Evolutionary conservation across 1,284 basidiomycete species (phyloP).

Genomic region (Fomitopsis betulina): DNA sequence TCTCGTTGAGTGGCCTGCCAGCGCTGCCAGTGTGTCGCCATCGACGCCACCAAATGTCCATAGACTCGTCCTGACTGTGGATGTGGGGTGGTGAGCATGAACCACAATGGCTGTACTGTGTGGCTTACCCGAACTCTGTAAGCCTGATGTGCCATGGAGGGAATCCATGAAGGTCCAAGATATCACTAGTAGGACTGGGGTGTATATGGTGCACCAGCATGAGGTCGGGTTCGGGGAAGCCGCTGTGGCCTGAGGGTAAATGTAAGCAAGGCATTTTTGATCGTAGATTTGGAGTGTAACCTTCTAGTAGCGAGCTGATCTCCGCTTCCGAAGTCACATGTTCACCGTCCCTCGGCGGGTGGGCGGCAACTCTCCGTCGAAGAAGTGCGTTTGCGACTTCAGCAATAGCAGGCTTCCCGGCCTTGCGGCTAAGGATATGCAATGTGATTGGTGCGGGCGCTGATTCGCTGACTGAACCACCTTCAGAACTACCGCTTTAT

Average conservation of each 20-base stretch:
- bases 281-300: conserved; percentile 29
- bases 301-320: conserved; percentile 53
- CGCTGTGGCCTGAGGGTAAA: conserved; percentile 31
- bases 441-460: conserved; percentile 20
- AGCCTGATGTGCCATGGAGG: conserved; percentile 77
- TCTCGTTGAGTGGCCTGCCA: conserved; percentile 39
- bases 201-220: conserved; percentile 64
- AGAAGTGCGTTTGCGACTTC: conserved; percentile 23
- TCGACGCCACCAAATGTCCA: neutral
- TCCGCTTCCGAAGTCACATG: conserved; percentile 32
- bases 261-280: neutral
- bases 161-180: conserved; percentile 65
- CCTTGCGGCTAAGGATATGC: conserved; percentile 32
- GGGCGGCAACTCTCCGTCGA: neutral
- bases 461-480: conserved; percentile 7
- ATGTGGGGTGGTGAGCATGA: neutral
- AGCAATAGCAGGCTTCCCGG: conserved; percentile 35
- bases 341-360: neutral
- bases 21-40: neutral
- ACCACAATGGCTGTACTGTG: neutral
- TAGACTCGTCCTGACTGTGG: neutral
- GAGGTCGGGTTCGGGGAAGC: conserved; percentile 64
- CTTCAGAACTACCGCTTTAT: neutral
- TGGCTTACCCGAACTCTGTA: conserved; percentile 71
- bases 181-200: conserved; percentile 32